A percentile compares a stretch with the other conserved stretches of the same genome.
Evolutionary conservation across 2,329 filamentous ascomycete genomes (phyloP).

Genomic region (Cladosporium sp.): DNA sequence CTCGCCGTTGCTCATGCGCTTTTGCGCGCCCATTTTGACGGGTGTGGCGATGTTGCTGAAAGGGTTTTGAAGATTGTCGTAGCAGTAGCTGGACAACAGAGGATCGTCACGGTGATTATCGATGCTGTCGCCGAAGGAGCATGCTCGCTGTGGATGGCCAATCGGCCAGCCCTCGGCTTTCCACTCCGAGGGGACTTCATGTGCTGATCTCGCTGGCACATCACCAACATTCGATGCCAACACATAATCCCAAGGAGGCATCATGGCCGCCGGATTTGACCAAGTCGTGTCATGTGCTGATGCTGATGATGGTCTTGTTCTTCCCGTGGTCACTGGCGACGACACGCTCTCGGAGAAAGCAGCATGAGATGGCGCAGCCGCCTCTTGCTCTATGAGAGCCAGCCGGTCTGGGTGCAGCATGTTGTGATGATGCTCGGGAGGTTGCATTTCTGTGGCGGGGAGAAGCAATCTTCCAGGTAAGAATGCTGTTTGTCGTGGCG

Average conservation of each 20-base stretch:
- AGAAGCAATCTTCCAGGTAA: too few species aligned
- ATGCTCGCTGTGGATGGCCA: neutral
- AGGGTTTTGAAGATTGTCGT: too few species aligned
- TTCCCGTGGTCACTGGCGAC: too few species aligned
- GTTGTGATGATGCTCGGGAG: neutral
- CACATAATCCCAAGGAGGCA: too few species aligned
- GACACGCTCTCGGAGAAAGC: too few species aligned
- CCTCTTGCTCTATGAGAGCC: neutral
- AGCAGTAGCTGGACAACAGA: too few species aligned
- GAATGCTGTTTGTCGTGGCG: too few species aligned
- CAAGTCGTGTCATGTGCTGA: too few species aligned
- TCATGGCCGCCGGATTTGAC: too few species aligned
- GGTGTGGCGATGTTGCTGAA: neutral
- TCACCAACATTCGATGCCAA: too few species aligned
- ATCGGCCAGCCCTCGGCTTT: neutral
- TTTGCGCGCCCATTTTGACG: constrained; percentile 27
- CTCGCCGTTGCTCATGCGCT: constrained; percentile 31
- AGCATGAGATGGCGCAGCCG: too few species aligned
- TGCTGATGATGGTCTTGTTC: too few species aligned
- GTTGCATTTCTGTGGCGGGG: neutral
- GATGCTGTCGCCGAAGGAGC: neutral
- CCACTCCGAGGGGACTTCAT: neutral
- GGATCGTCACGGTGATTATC: neutral
- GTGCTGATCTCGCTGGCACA: neutral
- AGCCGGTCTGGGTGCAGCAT: neutral